phyloP scores from a whole-genome alignment of 352 stramenopile genomes.

The Globisporangium alternatum region DNA sequence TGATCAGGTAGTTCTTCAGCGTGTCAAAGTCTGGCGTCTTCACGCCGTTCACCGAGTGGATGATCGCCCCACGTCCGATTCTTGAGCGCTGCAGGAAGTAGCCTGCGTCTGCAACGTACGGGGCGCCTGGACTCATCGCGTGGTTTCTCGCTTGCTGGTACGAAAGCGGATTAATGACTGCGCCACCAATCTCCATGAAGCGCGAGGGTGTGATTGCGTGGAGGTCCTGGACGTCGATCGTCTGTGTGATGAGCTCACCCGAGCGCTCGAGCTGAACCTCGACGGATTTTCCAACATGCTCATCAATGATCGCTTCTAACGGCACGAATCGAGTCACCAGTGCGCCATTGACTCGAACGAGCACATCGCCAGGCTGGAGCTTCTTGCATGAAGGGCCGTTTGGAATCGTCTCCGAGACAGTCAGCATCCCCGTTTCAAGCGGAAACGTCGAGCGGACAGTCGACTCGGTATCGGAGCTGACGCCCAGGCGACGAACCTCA shows the following conservation, averaged over 20 bases:
- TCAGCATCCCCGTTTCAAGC: slow-evolving; percentile 89
- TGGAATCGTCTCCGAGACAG: slow-evolving; percentile 84
- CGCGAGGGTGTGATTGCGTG: slow-evolving; percentile 80
- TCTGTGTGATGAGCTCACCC: slow-evolving; percentile 55
- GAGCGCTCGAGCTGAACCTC: slow-evolving; percentile 83
- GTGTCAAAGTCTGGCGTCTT: slow-evolving; percentile 84
- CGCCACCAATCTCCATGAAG: slow-evolving; percentile 86
- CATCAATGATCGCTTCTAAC: slow-evolving; percentile 80
- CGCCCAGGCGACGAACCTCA: slow-evolving; percentile 83
- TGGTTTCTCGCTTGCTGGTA: slow-evolving; percentile 90
- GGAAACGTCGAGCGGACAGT: slow-evolving; percentile 77
- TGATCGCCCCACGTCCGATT: slow-evolving; percentile 80
- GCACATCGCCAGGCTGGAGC: slow-evolving; percentile 87
- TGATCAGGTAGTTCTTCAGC: slow-evolving; percentile 73
- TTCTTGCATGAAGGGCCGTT: slow-evolving; percentile 71
- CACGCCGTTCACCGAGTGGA: slow-evolving; percentile 85
- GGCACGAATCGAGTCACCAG: slow-evolving; percentile 87
- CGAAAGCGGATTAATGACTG: slow-evolving; percentile 87
- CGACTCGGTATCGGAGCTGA: slow-evolving; percentile 71
- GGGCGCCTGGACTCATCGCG: slow-evolving; percentile 54
- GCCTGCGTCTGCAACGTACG: slow-evolving; percentile 84
- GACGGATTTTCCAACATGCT: slow-evolving; percentile 64
- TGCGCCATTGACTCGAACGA: slow-evolving; percentile 80
- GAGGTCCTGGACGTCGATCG: slow-evolving; percentile 79
- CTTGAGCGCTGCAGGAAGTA: slow-evolving; percentile 89